These are phyloP conservation scores for Microcyclospora tardicrescens DNA, from an alignment of 2,329 filamentous ascomycete species.

Conservation along the genomic window DNA sequence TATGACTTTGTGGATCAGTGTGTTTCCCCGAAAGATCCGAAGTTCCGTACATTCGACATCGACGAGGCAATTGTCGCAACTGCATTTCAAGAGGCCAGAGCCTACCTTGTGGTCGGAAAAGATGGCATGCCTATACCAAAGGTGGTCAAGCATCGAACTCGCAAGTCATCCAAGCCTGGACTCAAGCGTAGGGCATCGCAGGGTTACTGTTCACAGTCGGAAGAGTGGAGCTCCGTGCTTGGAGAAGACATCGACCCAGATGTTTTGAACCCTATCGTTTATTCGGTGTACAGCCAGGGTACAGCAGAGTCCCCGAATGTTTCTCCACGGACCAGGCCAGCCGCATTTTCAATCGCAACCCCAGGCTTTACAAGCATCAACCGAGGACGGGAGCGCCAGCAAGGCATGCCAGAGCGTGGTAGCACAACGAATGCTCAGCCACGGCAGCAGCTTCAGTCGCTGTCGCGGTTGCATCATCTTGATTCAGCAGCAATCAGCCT, in stretches of 20 bases:
- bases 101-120: conserved; percentile 15
- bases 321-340: too few relatives aligned
- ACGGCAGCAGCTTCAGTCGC: too few relatives aligned
- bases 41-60: conserved; percentile 38
- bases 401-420: too few relatives aligned
- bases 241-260: conserved; percentile 5
- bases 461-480: too few relatives aligned
- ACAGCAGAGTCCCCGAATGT: neutral
- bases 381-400: too few relatives aligned
- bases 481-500: neutral
- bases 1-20: conserved; percentile 65
- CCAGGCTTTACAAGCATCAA: too few relatives aligned
- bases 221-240: conserved; percentile 3
- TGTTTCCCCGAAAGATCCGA: conserved; percentile 46
- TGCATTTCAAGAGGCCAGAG: conserved; percentile 25
- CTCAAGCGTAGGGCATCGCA: neutral
- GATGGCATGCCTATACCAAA: conserved; percentile 1
- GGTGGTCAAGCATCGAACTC: neutral
- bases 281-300: neutral
- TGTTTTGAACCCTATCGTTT: conserved; percentile 18
- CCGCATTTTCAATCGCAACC: too few relatives aligned
- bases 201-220: too few relatives aligned
- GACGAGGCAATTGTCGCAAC: conserved; percentile 25
- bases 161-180: conserved; percentile 11
- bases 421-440: too few relatives aligned